Conservation (phyloP, 345 rosid genomes). For the Acer campestre region DNA sequence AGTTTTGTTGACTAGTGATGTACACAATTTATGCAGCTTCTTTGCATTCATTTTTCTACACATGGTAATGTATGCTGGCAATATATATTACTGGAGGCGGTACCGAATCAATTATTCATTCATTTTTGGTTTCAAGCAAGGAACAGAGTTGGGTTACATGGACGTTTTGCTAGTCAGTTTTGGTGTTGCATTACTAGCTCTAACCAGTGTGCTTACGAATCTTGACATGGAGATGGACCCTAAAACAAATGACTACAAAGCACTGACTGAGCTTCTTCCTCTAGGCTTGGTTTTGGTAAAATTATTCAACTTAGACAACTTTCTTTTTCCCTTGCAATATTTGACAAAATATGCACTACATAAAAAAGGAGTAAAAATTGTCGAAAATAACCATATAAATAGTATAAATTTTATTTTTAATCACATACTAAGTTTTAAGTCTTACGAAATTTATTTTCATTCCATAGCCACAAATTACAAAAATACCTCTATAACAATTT, state of each 20-base stretch:
- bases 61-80: slow-evolving; percentile 41
- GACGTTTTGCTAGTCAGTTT: slow-evolving; percentile 50
- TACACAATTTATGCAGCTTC: slow-evolving; percentile 28
- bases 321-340: background rate
- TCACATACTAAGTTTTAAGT: too few species aligned
- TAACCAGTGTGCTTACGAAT: slow-evolving; percentile 43
- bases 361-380: too few species aligned
- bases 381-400: too few species aligned
- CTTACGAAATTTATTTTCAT: too few species aligned
- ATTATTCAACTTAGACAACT: background rate
- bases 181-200: slow-evolving; percentile 39
- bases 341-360: background rate
- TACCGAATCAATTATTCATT: slow-evolving; percentile 43
- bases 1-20: background rate
- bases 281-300: slow-evolving; percentile 33
- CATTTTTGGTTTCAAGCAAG: slow-evolving; percentile 56
- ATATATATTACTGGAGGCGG: slow-evolving; percentile 32
- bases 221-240: slow-evolving; percentile 60
- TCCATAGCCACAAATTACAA: too few species aligned
- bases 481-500: too few species aligned
- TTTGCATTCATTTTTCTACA: slow-evolving; percentile 51
- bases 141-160: slow-evolving; percentile 46
- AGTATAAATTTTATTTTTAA: too few species aligned
- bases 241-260: slow-evolving; percentile 32
- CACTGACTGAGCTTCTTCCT: slow-evolving; percentile 48